phyloP scores from a whole-genome alignment of 768 basidiomycete species.

The Ramaria sp. region DNA sequence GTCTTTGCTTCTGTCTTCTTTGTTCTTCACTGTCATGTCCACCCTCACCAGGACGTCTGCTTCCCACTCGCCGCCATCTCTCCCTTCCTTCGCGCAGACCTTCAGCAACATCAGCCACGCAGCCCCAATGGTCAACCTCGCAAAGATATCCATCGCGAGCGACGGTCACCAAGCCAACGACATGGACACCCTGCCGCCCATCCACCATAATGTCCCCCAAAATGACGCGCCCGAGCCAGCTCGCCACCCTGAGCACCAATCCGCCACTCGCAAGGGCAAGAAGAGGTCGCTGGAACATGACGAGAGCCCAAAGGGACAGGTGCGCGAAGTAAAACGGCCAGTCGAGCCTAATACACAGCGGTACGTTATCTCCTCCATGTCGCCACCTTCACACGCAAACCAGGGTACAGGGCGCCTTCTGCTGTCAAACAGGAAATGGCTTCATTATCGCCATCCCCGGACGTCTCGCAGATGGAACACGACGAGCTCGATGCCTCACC shows the following conservation, averaged over 20 bases:
- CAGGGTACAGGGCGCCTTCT: neutral
- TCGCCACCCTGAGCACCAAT: neutral
- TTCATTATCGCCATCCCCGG: neutral
- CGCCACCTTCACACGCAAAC: neutral
- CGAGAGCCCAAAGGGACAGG: neutral
- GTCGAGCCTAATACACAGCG: neutral
- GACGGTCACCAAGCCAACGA: neutral
- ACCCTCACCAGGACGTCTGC: slow-evolving; percentile 1
- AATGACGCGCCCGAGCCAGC: neutral
- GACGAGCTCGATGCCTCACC: neutral
- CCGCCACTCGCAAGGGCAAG: neutral
- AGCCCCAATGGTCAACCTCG: neutral
- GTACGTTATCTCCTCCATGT: neutral
- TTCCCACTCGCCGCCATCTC: slow-evolving; percentile 12
- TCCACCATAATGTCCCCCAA: neutral
- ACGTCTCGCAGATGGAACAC: neutral
- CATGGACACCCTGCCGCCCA: neutral
- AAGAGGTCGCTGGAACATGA: neutral
- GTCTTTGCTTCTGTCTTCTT: neutral
- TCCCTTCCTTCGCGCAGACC: slow-evolving; percentile 72
- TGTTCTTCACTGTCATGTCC: slow-evolving; percentile 1
- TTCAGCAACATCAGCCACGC: slow-evolving; percentile 32
- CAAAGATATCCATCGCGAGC: neutral
- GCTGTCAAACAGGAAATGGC: neutral
- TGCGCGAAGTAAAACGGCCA: neutral